Base-by-base conservation (phyloP, 441 rosid species). In the Mallotus repandus region DNA sequence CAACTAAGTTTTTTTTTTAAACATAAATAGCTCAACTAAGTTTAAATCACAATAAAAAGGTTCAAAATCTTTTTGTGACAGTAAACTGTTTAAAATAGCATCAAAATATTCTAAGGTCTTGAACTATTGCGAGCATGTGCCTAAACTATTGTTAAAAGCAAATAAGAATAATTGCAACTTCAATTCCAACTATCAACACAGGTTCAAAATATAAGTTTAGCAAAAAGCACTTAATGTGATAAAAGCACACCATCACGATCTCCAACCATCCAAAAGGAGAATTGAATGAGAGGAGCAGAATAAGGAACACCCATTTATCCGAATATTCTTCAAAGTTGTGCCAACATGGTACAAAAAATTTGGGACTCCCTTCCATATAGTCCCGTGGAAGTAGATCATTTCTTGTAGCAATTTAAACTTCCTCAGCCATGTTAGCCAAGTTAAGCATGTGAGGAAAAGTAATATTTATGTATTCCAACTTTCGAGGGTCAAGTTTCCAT, bases 361-460 rank as follows among this genome's bases (percentile, higher is more conserved):
- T 9, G 82, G 80, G 19, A 79, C 80, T 21, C 82, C 81, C 75
- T 80, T 80, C 83, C 83, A 80, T 64, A 80, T 80, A 49, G 82
- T 76, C 79, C 76, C 78, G 38, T 70, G 82, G 70, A 94, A 94
- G 81, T 90, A 94, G 80, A 97, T 92, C 83, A 80, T 77, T 68
- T 81, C 83, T 54, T 78, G 81, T 76, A 19, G 74, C 68, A 35
- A 71, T 91, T 84, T 95, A 97, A 35, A 95, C 97, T 79, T 92
- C 99, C 82, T 94, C 97, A 11, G 98, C 98, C 69, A 94, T 78
- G 81, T 95, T 95, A 60, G 98, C 98, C 83, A 95, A 79, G 86
- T 85, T 95, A 78, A 95, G 99, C 99, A 95, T 96, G 82, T 91
- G 91, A 54, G 97, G 82, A 82, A 91, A 93, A n/a, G n/a, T n/a